Conservation (phyloP, 345 rosid genomes). For the Syzygium aqueum region DNA sequence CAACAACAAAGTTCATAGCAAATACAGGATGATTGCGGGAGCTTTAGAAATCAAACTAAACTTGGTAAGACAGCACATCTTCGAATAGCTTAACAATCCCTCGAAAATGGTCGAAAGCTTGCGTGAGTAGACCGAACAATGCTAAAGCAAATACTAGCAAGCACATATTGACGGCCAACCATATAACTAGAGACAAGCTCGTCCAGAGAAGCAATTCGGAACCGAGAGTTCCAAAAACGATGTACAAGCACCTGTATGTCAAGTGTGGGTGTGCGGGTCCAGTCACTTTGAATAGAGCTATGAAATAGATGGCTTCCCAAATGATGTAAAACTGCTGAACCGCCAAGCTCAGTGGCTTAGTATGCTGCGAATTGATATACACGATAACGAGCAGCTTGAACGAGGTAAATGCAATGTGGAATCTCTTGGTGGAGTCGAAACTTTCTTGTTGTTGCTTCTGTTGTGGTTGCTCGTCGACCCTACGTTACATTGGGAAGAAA, state of each 20-base stretch:
- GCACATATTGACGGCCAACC: too few relatives aligned
- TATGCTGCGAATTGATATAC: too few relatives aligned
- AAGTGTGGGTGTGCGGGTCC: fast-evolving
- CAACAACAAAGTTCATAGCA: too few relatives aligned
- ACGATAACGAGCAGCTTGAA: fast-evolving
- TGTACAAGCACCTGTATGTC: background rate
- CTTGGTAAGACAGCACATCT: too few relatives aligned
- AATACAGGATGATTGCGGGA: too few relatives aligned
- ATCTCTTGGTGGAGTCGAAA: background rate
- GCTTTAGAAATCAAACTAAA: too few relatives aligned
- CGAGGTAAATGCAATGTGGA: background rate
- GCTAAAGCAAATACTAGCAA: too few relatives aligned
- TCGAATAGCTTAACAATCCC: too few relatives aligned
- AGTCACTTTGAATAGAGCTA: background rate
- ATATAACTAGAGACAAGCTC: background rate
- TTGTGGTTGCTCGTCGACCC: too few relatives aligned
- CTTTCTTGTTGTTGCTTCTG: too few relatives aligned
- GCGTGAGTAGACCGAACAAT: background rate
- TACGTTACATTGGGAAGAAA: too few relatives aligned
- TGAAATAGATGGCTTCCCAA: background rate
- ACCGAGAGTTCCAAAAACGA: background rate
- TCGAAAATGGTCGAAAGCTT: too few relatives aligned
- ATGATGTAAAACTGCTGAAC: background rate
- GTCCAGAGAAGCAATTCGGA: background rate
- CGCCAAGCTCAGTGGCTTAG: fast-evolving